These are phyloP conservation scores for Leptomonas pyrrhocoris DNA, from an alignment of 208 protist genomes.

Conservation along the genomic window DNA sequence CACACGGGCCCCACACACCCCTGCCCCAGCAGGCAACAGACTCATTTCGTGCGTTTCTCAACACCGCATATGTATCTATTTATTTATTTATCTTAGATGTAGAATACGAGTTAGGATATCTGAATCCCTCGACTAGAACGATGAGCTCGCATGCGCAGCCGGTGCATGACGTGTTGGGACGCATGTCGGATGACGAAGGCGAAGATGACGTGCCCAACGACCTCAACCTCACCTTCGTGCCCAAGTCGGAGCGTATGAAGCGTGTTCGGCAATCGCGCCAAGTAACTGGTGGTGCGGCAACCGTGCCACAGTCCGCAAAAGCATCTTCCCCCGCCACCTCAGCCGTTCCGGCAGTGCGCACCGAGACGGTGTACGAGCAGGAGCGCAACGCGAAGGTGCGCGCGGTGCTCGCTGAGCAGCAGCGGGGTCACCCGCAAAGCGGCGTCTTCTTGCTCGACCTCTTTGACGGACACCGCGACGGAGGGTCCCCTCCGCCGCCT, in stretches of 20 bases:
- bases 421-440: neutral
- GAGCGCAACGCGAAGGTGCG: constrained; percentile 64
- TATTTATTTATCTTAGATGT: constrained; percentile 18
- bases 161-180: constrained; percentile 15
- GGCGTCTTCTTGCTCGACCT: constrained; percentile 22
- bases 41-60: too few species aligned
- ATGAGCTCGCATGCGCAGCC: neutral
- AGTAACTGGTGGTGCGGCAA: neutral
- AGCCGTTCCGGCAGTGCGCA: neutral
- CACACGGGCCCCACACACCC: too few species aligned
- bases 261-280: neutral
- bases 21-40: too few species aligned
- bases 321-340: neutral
- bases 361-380: constrained; percentile 63
- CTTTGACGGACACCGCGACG: too few species aligned
- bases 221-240: constrained; percentile 29
- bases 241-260: constrained; percentile 15
- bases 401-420: constrained; percentile 34
- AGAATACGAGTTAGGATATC: too few species aligned
- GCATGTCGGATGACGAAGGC: constrained; percentile 32
- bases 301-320: neutral
- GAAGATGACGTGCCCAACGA: constrained; percentile 18
- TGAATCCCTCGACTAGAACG: too few species aligned
- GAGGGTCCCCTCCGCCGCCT: too few species aligned
- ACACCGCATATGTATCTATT: neutral